phyloP scores from a whole-genome alignment of 2,329 filamentous ascomycete species.

The Grosmannia clavigera region DNA sequence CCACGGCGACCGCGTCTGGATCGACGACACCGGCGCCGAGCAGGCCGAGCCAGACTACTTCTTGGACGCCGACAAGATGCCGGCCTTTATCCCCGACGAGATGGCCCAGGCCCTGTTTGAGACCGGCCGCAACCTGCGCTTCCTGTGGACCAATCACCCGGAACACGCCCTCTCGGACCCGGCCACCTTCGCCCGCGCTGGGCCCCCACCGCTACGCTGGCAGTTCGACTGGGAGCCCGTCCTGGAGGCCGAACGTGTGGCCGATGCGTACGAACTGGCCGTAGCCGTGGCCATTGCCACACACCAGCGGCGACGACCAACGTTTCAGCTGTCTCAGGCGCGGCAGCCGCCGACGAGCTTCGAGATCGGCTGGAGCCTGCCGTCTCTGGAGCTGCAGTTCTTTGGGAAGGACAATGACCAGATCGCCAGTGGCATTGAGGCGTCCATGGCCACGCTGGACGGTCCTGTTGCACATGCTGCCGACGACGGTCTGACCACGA shows the following conservation, averaged over 20 bases:
- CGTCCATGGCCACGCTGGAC: slow-evolving; percentile 37
- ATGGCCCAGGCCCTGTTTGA: slow-evolving; percentile 65
- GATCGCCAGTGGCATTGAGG: slow-evolving; percentile 34
- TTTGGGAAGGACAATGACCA: slow-evolving; percentile 35
- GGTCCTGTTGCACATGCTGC: slow-evolving; percentile 17
- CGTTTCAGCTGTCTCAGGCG: background rate
- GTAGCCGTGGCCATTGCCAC: slow-evolving; percentile 21
- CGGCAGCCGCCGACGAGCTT: background rate
- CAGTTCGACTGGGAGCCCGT: slow-evolving; percentile 62
- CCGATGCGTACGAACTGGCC: slow-evolving; percentile 37
- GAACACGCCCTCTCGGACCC: slow-evolving; percentile 52
- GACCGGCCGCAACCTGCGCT: slow-evolving; percentile 61
- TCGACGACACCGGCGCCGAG: slow-evolving; percentile 48
- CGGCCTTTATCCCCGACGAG: slow-evolving; percentile 58
- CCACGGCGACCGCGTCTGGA: slow-evolving; percentile 38
- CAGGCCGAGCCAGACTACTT: slow-evolving; percentile 46
- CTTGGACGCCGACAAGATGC: slow-evolving; percentile 53
- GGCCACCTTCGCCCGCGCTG: slow-evolving; percentile 30
- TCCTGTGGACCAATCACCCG: slow-evolving; percentile 58
- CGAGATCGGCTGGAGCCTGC: background rate
- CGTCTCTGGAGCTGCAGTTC: slow-evolving; percentile 24
- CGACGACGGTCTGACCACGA: slow-evolving; percentile 25
- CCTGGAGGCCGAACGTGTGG: slow-evolving; percentile 47
- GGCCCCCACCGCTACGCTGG: slow-evolving; percentile 52
- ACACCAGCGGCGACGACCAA: background rate